Evolutionary conservation across 2,329 filamentous ascomycete species (phyloP).

Genomic region (Myrmaecium sp.): DNA sequence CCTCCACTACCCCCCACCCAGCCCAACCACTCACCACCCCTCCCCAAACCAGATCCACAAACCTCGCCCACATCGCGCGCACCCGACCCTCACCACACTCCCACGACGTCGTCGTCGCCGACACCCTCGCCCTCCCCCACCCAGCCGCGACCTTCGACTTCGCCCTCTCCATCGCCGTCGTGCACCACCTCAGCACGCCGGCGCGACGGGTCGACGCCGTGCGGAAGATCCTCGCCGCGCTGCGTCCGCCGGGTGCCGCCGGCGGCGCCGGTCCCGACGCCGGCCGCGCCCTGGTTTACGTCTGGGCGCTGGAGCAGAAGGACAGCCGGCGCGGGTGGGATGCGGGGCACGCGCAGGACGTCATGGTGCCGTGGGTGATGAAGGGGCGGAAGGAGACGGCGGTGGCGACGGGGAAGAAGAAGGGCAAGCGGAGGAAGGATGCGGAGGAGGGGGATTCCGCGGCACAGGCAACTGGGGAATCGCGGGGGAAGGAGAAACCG

Average conservation of each 20-base stretch:
- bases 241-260: constrained; percentile 23
- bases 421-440: constrained; percentile 4
- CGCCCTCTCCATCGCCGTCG: constrained; percentile 80
- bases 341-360: constrained; percentile 67
- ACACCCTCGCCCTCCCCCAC: constrained; percentile 72
- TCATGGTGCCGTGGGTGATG: constrained; percentile 91
- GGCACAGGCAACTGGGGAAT: constrained; percentile 1
- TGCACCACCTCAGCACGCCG: constrained; percentile 79
- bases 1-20: constrained; percentile 4
- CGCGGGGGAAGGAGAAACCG: constrained; percentile 9
- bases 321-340: constrained; percentile 78
- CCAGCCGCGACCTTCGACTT: constrained; percentile 55
- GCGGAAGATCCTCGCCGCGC: constrained; percentile 48
- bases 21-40: too few relatives aligned
- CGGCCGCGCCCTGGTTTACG: constrained; percentile 66
- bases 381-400: constrained; percentile 11
- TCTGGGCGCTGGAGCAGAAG: constrained; percentile 91
- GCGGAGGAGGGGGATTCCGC: constrained; percentile 3
- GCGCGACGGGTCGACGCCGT: constrained; percentile 59
- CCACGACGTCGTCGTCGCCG: constrained; percentile 60
- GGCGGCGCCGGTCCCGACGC: constrained; percentile 11
- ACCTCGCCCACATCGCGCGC: constrained; percentile 40
- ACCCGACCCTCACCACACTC: constrained; percentile 30
- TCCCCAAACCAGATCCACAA: constrained; percentile 32
- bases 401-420: constrained; percentile 17